Conservation (phyloP, 2,329 filamentous ascomycete species). For the Didymella exigua region DNA sequence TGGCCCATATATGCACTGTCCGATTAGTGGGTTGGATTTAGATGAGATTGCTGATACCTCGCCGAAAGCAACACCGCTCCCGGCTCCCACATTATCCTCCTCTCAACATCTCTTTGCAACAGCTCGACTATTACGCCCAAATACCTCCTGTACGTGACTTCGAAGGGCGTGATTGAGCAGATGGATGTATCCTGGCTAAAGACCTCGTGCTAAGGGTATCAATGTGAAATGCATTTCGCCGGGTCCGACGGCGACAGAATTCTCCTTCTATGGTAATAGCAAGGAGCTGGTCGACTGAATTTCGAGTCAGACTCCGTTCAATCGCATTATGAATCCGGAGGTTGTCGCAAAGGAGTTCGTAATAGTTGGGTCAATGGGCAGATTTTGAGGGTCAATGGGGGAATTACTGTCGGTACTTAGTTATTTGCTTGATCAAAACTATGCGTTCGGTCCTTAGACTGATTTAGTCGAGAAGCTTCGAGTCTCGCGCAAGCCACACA, state of each 20-base stretch:
- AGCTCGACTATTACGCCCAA: slow-evolving; percentile 24
- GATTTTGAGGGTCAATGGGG: slow-evolving; percentile 37
- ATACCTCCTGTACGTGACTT: slow-evolving; percentile 55
- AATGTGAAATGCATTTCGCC: slow-evolving; percentile 59
- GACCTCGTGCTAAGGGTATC: slow-evolving; percentile 60
- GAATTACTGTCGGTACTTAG: slow-evolving; percentile 26
- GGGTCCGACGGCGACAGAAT: slow-evolving; percentile 61
- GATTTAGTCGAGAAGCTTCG: too few relatives aligned
- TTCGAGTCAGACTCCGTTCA: slow-evolving; percentile 25
- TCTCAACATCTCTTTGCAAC: slow-evolving; percentile 27
- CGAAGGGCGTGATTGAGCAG: slow-evolving; percentile 66
- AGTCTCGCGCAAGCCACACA: too few relatives aligned
- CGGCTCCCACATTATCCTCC: slow-evolving; percentile 25
- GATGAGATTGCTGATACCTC: not conserved
- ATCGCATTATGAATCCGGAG: slow-evolving; percentile 28
- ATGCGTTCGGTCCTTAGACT: too few relatives aligned
- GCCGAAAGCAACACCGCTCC: slow-evolving; percentile 30
- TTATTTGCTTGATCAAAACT: too few relatives aligned
- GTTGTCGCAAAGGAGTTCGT: slow-evolving; percentile 35
- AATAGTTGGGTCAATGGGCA: slow-evolving; percentile 38
- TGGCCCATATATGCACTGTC: slow-evolving; percentile 22
- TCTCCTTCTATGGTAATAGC: slow-evolving; percentile 57
- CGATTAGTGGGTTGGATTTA: not conserved
- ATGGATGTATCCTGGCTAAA: slow-evolving; percentile 61
- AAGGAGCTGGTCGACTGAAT: slow-evolving; percentile 31